Evolutionary conservation across 2,329 filamentous ascomycete species (phyloP).

Genomic region (Blastomyces gilchristii): DNA sequence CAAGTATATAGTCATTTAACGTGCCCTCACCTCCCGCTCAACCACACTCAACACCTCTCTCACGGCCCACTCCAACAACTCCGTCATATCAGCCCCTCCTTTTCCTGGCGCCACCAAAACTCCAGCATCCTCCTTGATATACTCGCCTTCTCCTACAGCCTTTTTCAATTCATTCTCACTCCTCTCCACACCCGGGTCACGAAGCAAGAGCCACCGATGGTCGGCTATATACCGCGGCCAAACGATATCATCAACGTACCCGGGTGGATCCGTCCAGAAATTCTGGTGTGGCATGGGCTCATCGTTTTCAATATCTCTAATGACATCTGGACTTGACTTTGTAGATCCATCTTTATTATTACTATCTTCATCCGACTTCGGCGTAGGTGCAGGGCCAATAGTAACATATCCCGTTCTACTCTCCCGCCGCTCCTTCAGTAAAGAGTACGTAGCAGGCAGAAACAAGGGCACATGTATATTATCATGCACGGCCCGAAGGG

Average conservation of each 20-base stretch:
- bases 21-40: constrained; percentile 11
- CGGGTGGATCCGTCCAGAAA: constrained; percentile 91
- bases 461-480: constrained; percentile 66
- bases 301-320: constrained; percentile 25
- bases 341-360: background rate
- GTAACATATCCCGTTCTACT: constrained; percentile 40
- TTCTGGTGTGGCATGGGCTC: constrained; percentile 47
- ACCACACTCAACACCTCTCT: constrained; percentile 44
- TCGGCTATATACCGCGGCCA: constrained; percentile 88
- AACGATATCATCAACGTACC: constrained; percentile 87
- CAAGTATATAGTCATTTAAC: background rate
- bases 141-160: constrained; percentile 26
- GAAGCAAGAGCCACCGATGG: constrained; percentile 69
- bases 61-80: constrained; percentile 59
- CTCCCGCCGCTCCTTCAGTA: constrained; percentile 33
- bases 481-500: constrained; percentile 23
- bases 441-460: constrained; percentile 55
- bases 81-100: constrained; percentile 50
- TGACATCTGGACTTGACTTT: constrained; percentile 10
- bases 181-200: constrained; percentile 30
- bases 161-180: constrained; percentile 22
- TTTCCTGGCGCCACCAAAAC: constrained; percentile 40
- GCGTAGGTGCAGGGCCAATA: constrained; percentile 30
- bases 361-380: constrained; percentile 7
- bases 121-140: constrained; percentile 38